Base-by-base conservation (phyloP, 2,329 filamentous ascomycete genomes). In the Nothophoma quercina region DNA sequence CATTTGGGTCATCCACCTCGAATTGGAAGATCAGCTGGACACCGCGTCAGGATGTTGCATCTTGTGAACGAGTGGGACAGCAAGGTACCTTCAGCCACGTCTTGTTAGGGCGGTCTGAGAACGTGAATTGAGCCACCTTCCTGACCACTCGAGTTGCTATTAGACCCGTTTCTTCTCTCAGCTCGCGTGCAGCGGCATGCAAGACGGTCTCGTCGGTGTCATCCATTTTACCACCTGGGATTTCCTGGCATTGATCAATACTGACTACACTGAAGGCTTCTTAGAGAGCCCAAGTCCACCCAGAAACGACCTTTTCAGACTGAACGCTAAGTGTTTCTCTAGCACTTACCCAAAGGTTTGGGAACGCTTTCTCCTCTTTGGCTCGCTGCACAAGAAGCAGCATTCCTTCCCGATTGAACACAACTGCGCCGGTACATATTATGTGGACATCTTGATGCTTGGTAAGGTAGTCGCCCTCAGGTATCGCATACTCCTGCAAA, bases 161-260 rank as follows among this genome's bases (percentile, higher is more conserved):
- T 18, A 84, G 65, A 0, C 81, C 81, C 0, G 78, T 78, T 60
- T 84, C 82, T 62, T 85, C 82, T 33, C 76, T 74, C 9, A 83
- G 66, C 57, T 84, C 81, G 7, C 81, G 75, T 8, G 73, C 81
- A 2, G 78, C 77, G 1, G 76, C 77, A 42, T 81, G 77, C 1
- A 84, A 64, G 26, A 85, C 70, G 0, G 77, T 81, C 12, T 70
- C 62, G 51, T 84, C 81, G 0, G 66, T 67, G 9, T 69, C 60
- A 29, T 84, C 81, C 22, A 74, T 72, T 10, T 75, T 76, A 2
- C 82, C 82, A 6, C 82, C 81, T 3, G 82, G 81, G 1, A 80
- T 72, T 58, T 85, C 82, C 81, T 81, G 25, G 9, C 28, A 33
- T 4, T 9, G 35, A 29, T 64, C 35, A 61, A 51, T 35, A 16